Conservation (phyloP, 371 early-diverging fungal genomes). For the Batkoa obscura region DNA sequence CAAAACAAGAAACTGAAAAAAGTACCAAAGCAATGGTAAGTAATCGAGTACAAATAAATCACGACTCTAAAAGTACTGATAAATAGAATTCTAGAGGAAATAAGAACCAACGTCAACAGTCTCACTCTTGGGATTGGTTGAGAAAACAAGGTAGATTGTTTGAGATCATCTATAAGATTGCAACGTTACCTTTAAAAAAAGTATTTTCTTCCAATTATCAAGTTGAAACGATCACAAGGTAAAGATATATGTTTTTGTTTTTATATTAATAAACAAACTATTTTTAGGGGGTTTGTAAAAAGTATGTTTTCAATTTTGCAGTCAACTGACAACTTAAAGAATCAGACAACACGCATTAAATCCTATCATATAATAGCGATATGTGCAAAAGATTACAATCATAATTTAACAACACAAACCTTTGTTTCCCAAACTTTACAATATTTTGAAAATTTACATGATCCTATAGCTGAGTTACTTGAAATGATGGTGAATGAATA, state of each 20-base stretch:
- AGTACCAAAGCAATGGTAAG: not conserved
- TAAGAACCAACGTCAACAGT: not conserved
- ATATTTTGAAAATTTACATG: slow-evolving; percentile 81
- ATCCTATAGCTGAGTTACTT: slow-evolving; percentile 77
- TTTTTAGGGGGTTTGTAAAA: too few species aligned
- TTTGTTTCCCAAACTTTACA: slow-evolving; percentile 73
- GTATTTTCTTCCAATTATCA: not conserved
- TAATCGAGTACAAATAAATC: not conserved
- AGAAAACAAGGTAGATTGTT: not conserved
- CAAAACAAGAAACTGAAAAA: not conserved
- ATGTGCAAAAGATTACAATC: slow-evolving; percentile 51
- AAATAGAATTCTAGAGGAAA: not conserved
- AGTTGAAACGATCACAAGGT: not conserved
- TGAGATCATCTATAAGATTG: not conserved
- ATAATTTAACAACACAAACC: slow-evolving; percentile 50
- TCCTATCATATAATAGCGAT: slow-evolving; percentile 14
- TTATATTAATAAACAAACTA: not conserved
- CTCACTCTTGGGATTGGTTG: not conserved
- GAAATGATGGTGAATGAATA: slow-evolving; percentile 35
- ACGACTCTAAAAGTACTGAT: not conserved
- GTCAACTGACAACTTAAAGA: slow-evolving; percentile 1
- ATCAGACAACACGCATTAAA: slow-evolving; percentile 9
- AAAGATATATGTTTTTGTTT: not conserved
- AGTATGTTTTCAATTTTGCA: too few species aligned
- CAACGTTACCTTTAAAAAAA: not conserved